Evolutionary conservation across 306 rosid species (phyloP).

Genomic region (Prunus salicina): DNA sequence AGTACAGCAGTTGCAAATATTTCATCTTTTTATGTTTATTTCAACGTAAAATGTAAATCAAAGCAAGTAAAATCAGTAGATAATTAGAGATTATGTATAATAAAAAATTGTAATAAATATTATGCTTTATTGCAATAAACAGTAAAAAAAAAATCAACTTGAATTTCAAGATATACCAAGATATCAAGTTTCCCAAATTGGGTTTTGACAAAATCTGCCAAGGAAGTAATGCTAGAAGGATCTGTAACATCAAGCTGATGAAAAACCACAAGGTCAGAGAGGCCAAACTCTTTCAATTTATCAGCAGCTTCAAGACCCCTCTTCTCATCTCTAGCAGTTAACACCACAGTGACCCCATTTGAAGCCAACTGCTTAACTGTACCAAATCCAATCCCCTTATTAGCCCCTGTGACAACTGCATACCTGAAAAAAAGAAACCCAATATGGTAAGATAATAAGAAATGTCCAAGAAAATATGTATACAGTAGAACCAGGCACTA

Average conservation of each 20-base stretch:
- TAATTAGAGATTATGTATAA: not conserved
- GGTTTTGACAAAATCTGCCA: conserved; percentile 14
- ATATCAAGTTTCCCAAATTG: conserved; percentile 18
- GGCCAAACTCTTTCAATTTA: conserved; percentile 8
- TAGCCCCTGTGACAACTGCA: conserved; percentile 27
- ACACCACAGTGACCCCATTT: conserved; percentile 5
- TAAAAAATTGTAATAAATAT: too few relatives aligned
- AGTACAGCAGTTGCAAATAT: not conserved
- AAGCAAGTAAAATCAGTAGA: not conserved
- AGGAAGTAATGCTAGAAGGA: not conserved
- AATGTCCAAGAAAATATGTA: too few relatives aligned
- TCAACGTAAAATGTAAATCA: not conserved
- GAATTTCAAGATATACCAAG: not conserved
- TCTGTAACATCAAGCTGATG: conserved; percentile 21
- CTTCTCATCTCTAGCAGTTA: conserved; percentile 18
- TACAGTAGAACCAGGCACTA: too few relatives aligned
- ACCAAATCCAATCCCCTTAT: conserved; percentile 19
- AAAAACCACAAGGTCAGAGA: not conserved
- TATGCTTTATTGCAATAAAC: too few relatives aligned
- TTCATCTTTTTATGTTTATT: not conserved
- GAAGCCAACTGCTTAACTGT: conserved; percentile 16
- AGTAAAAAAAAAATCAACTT: not conserved
- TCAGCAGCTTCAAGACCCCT: conserved; percentile 16
- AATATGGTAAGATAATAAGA: too few relatives aligned
- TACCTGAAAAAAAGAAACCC: not conserved